Base-by-base conservation (phyloP, 1,284 basidiomycete species). In the Naganishia albida region DNA sequence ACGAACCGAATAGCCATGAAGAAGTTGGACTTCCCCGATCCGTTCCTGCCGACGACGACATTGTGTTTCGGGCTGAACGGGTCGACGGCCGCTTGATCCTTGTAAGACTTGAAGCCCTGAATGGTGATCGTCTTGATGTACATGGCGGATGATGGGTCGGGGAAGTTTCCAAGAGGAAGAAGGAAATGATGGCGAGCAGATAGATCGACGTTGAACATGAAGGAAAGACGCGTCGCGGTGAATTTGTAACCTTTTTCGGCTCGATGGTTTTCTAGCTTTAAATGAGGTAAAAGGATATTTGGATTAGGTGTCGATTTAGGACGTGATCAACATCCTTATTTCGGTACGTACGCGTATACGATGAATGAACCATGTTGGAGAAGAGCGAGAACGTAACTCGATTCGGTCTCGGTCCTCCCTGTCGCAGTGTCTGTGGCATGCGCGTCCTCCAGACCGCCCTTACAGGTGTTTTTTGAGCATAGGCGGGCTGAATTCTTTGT, bases 1-100 rank as follows among this genome's bases (percentile, higher is more conserved):
- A 99, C 95, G 74, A 99, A 99, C 10, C 95, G 90, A 74, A 98
- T 96, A 20, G 94, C 92, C 90, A 90, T 88, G 78, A 97, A 97
- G 83, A 97, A 96, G 78, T 97, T 97, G 73, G 90, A 93, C 82
- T 97, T 97, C 63, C 93, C 93, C 20, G 90, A 92, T 12, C 93
- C 94, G 83, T 97, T 97, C 50, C 94, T 83, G 13, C 93, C 93
- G 13, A 97, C 93, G 2, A 96, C 90, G 16, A 96, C 92, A 79
- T 96, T 96, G 73, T 95, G 91, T 49, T 83, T 86, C 0, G 92
- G 85, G 75, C 78, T 80, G 72, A 85, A 84, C 16, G 83, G 82
- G 50, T 83, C 83, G n/a, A 84, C 80, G 38, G 80, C 78, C 18
- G 82, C 82, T 72, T 84, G 81, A 70, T 85, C 84, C 65, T 82